Conservation (phyloP, 1,284 basidiomycete species). For the Marasmius tenuissimus region DNA sequence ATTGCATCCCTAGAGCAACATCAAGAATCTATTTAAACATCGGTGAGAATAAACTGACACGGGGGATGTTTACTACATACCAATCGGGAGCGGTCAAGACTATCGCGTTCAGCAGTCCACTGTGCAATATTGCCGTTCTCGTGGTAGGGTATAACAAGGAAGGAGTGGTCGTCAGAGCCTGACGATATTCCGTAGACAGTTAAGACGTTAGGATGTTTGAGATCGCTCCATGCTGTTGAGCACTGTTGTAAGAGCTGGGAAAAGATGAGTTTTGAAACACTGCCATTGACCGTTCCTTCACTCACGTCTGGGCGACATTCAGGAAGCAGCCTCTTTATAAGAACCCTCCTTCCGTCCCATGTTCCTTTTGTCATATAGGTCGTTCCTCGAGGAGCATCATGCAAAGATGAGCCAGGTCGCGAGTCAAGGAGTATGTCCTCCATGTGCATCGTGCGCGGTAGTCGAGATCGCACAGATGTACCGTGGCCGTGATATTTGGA, state of each 20-base stretch:
- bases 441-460: no score
- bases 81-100: constrained; percentile 17
- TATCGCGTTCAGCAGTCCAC: constrained; percentile 17
- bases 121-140: constrained; percentile 19
- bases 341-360: constrained; percentile 21
- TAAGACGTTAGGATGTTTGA: constrained; percentile 21
- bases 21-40: constrained; percentile 19
- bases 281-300: background rate
- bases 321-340: constrained; percentile 21
- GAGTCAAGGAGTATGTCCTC: no score
- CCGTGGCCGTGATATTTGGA: no score
- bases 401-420: no score
- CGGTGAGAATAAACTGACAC: background rate
- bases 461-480: no score
- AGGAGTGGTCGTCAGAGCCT: constrained; percentile 20
- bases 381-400: no score
- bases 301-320: constrained; percentile 13
- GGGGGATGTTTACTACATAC: constrained; percentile 11
- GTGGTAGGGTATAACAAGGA: constrained; percentile 19
- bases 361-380: constrained; percentile 5
- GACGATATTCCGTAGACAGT: constrained; percentile 22
- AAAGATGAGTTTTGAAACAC: background rate
- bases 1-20: constrained; percentile 23
- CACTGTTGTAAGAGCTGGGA: constrained; percentile 17
- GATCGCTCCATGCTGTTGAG: constrained; percentile 18